Conservation (phyloP, 2,329 filamentous ascomycete genomes). For the Beauveria caledonica region DNA sequence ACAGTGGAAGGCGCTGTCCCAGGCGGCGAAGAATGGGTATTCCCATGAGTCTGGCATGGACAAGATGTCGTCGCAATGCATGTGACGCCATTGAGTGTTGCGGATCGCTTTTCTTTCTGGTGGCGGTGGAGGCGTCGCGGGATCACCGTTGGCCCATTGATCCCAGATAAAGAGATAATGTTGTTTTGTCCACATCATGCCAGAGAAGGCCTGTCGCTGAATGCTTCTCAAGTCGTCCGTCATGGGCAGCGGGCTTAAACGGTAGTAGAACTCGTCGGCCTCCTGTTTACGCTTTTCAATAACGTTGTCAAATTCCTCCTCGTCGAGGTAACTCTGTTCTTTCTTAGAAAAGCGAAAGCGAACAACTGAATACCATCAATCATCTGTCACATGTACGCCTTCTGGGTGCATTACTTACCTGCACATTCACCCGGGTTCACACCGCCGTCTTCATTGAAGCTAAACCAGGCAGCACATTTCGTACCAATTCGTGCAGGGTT, state of each 20-base stretch:
- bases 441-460: conserved; percentile 82
- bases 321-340: conserved; percentile 72
- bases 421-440: conserved; percentile 87
- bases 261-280: conserved; percentile 92
- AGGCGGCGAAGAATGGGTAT: conserved; percentile 95
- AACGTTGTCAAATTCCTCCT: conserved; percentile 85
- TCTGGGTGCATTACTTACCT: conserved; percentile 47
- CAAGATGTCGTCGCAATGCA: conserved; percentile 88
- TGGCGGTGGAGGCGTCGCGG: conserved; percentile 78
- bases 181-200: conserved; percentile 99
- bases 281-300: conserved; percentile 81
- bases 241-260: conserved; percentile 89
- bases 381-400: conserved; percentile 19
- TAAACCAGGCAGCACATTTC: conserved; percentile 85
- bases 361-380: conserved; percentile 50
- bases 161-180: conserved; percentile 97
- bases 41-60: conserved; percentile 99
- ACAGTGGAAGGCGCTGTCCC: conserved; percentile 96
- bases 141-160: conserved; percentile 94
- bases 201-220: conserved; percentile 85
- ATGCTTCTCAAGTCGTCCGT: conserved; percentile 89
- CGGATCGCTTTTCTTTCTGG: conserved; percentile 69
- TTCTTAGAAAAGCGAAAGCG: conserved; percentile 80
- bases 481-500: conserved; percentile 77
- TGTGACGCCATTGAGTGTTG: conserved; percentile 87